Conservation (phyloP, 192 early-diverging fungal species). For the Chytriomyces sp. region DNA sequence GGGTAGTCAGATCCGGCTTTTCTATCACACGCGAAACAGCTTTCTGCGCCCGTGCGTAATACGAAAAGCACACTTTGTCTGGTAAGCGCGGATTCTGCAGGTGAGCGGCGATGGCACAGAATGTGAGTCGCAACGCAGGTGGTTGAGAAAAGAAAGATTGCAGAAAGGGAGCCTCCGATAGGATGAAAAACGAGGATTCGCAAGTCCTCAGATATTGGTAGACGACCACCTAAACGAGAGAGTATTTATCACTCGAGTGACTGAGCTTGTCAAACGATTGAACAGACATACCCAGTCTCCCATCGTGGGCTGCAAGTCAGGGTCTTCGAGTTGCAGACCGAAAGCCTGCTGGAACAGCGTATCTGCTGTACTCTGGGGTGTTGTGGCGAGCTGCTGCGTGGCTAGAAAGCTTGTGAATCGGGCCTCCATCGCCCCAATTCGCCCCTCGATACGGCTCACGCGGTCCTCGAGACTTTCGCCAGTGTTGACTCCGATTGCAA, state of each 20-base stretch:
- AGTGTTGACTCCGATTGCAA: background rate
- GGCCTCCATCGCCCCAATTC: background rate
- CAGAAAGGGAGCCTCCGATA: background rate
- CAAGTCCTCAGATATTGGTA: background rate
- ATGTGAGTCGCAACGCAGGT: slow-evolving; percentile 10
- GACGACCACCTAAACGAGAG: background rate
- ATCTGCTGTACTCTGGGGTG: too few species aligned
- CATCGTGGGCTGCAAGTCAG: slow-evolving; percentile 4
- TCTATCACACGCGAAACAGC: background rate
- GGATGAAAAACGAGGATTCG: background rate
- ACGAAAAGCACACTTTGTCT: background rate
- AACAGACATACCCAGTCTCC: background rate
- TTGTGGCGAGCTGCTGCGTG: background rate
- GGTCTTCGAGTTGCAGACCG: background rate
- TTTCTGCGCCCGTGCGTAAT: background rate
- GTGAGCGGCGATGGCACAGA: background rate
- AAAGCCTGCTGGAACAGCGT: background rate
- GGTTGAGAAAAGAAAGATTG: background rate
- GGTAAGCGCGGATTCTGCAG: background rate
- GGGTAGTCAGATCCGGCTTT: background rate
- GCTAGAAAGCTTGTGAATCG: background rate
- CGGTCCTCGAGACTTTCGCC: background rate
- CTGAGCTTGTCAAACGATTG: too few species aligned
- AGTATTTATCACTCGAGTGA: background rate
- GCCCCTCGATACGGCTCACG: background rate